Conservation (phyloP, 371 early-diverging fungal species). For the Apophysomyces trapeziformis region DNA sequence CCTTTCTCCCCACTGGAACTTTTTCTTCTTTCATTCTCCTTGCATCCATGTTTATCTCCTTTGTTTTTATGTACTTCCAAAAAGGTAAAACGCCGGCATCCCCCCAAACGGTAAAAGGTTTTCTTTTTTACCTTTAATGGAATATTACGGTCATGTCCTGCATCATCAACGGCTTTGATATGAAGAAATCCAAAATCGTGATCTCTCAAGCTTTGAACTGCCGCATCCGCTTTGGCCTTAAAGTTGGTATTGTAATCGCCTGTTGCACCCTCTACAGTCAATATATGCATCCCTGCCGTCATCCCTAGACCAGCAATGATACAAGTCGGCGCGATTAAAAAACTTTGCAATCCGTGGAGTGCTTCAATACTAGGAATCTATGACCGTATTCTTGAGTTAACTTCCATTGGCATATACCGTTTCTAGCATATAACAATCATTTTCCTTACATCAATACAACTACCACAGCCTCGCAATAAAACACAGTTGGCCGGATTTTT, state of each 20-base stretch:
- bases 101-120: not conserved
- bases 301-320: constrained; percentile 60
- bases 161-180: constrained; percentile 62
- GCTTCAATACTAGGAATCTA: constrained; percentile 47
- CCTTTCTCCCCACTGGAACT: too few species aligned
- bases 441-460: constrained; percentile 38
- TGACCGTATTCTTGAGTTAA: not conserved
- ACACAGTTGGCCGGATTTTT: constrained; percentile 56
- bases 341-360: constrained; percentile 46
- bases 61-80: not conserved
- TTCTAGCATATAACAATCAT: not conserved
- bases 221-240: constrained; percentile 45
- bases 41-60: not conserved
- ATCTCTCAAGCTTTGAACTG: constrained; percentile 21
- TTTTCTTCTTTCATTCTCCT: not conserved
- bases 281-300: constrained; percentile 51
- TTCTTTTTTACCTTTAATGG: constrained; percentile 33
- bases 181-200: constrained; percentile 60
- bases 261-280: constrained; percentile 53
- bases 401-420: not conserved
- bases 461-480: constrained; percentile 51
- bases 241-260: constrained; percentile 56
- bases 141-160: constrained; percentile 51
- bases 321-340: constrained; percentile 61
- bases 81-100: not conserved